Conservation (phyloP, 169 alveolate genomes). For the Eimeria falciformis region DNA sequence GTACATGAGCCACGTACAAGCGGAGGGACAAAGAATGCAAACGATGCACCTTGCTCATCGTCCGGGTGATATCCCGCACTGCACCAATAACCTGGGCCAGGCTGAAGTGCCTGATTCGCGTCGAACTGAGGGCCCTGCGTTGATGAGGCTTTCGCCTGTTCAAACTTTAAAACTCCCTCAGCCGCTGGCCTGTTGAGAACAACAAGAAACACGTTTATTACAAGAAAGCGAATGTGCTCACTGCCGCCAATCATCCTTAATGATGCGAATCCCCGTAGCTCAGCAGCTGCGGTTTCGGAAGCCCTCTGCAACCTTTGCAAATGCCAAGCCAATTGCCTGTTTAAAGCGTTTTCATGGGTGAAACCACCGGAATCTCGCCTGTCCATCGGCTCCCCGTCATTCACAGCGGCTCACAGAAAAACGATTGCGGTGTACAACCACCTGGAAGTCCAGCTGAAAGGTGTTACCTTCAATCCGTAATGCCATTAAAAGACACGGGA, state of each 20-base stretch:
- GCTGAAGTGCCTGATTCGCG: slow-evolving; percentile 76
- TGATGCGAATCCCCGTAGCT: not conserved
- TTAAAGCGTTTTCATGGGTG: not conserved
- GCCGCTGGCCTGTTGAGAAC: slow-evolving; percentile 5
- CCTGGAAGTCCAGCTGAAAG: not conserved
- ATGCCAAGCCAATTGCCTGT: not conserved
- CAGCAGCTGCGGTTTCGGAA: not conserved
- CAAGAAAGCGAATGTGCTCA: not conserved
- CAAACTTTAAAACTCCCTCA: slow-evolving; percentile 35
- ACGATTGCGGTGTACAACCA: not conserved
- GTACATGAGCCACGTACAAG: not conserved
- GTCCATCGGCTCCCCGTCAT: not conserved
- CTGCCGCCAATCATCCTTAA: not conserved
- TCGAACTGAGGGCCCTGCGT: slow-evolving; percentile 75
- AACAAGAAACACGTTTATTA: not conserved
- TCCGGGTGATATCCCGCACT: slow-evolving; percentile 77
- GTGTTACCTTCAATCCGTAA: not conserved
- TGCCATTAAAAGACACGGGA: not conserved
- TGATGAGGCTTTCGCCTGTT: slow-evolving; percentile 72
- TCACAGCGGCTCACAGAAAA: not conserved
- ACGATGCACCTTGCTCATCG: slow-evolving; percentile 75
- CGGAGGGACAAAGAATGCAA: not conserved
- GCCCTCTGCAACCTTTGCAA: not conserved
- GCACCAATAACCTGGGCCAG: slow-evolving; percentile 78
- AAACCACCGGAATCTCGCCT: not conserved